A percentile compares a stretch with the other conserved stretches of the same genome.
Conservation (phyloP, 192 early-diverging fungal species). For the Rhizoclosmatium globosum region DNA sequence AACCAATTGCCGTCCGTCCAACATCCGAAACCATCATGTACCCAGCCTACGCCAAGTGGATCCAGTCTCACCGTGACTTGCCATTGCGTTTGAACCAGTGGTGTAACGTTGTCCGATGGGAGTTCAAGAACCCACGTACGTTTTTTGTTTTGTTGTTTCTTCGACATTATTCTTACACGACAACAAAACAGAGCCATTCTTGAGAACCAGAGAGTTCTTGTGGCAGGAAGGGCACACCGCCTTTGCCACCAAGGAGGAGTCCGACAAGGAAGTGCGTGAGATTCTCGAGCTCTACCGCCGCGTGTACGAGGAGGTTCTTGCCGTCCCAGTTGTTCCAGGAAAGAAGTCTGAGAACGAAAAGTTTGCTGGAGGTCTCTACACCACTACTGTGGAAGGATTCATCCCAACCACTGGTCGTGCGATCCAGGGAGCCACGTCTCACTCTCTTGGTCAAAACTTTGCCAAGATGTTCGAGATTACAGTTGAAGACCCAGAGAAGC, state of each 20-base stretch:
- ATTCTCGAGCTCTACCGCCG: slow-evolving; percentile 96
- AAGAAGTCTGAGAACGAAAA: slow-evolving; percentile 99
- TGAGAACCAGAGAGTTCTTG: slow-evolving; percentile 98
- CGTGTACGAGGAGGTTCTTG: slow-evolving; percentile 96
- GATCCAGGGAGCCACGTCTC: slow-evolving; percentile 98
- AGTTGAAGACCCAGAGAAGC: slow-evolving; percentile 84
- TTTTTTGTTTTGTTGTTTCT: slow-evolving; percentile 18
- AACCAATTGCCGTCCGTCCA: slow-evolving; percentile 98
- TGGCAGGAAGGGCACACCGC: slow-evolving; percentile 99
- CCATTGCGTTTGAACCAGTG: slow-evolving; percentile 98
- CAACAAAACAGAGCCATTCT: slow-evolving; percentile 80
- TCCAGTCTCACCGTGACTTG: slow-evolving; percentile 95
- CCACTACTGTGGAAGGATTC: slow-evolving; percentile 97
- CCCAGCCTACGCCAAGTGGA: slow-evolving; percentile 98
- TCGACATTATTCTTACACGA: not conserved
- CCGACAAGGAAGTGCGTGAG: slow-evolving; percentile 84
- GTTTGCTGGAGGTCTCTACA: slow-evolving; percentile 97
- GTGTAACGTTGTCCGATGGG: slow-evolving; percentile 99
- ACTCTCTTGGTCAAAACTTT: slow-evolving; percentile 99
- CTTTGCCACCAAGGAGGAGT: slow-evolving; percentile 87
- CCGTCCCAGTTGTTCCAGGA: slow-evolving; percentile 96
- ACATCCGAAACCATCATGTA: slow-evolving; percentile 99
- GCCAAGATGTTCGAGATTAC: slow-evolving; percentile 98
- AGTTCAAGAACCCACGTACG: slow-evolving; percentile 98
- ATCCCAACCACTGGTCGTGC: slow-evolving; percentile 96